Evolutionary conservation across 1,139 yeast genomes (phyloP).

Genomic region (Pneumocystis wakefieldiae): DNA sequence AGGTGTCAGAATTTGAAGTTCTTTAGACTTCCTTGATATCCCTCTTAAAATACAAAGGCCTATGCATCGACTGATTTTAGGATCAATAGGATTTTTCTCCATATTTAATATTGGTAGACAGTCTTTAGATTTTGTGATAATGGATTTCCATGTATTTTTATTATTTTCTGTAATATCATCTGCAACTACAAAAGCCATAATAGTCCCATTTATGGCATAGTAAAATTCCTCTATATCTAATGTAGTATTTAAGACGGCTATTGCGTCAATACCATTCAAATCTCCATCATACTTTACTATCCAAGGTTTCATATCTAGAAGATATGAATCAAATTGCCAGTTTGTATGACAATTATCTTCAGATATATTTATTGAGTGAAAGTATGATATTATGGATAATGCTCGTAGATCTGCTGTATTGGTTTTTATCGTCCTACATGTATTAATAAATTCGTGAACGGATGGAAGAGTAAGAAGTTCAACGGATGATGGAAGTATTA

Average conservation of each 20-base stretch:
- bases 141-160: constrained; percentile 1
- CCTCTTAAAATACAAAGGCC: constrained; percentile 10
- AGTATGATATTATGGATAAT: constrained; percentile 23
- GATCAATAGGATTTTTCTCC: constrained; percentile 5
- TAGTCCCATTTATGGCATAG: constrained; percentile 15
- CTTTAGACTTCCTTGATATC: constrained; percentile 1
- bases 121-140: not conserved
- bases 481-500: not conserved
- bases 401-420: constrained; percentile 24
- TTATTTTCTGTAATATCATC: not conserved
- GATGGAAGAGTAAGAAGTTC: constrained; percentile 1
- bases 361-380: constrained; percentile 17
- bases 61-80: constrained; percentile 3
- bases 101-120: constrained; percentile 1
- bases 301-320: constrained; percentile 9
- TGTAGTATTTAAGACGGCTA: constrained; percentile 10
- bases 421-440: constrained; percentile 5
- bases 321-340: constrained; percentile 9
- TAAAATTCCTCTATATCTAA: constrained; percentile 8
- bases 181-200: constrained; percentile 11
- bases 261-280: constrained; percentile 4
- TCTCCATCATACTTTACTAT: constrained; percentile 6
- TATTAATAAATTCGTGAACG: not conserved
- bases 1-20: constrained; percentile 9
- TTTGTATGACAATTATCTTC: not conserved